Evolutionary conservation across 768 basidiomycete species (phyloP).

Genomic region (Fibroporia radiculosa): DNA sequence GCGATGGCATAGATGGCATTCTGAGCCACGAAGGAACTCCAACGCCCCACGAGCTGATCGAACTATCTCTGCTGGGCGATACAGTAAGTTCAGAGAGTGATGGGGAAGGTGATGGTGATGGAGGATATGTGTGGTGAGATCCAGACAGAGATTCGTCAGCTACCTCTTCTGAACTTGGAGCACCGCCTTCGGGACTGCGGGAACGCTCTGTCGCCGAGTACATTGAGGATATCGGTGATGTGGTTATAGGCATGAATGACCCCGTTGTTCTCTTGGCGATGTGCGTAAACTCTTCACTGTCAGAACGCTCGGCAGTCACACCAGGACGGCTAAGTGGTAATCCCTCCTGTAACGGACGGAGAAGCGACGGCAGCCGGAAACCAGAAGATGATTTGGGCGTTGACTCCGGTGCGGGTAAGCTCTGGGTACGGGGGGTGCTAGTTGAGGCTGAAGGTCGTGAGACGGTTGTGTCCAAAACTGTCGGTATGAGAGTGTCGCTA

Average conservation of each 20-base stretch:
- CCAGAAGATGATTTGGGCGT: constrained; percentile 26
- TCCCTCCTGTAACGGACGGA: constrained; percentile 62
- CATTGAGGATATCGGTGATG: constrained; percentile 25
- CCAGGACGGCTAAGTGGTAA: constrained; percentile 29
- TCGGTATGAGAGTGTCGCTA: constrained; percentile 8
- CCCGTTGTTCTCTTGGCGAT: constrained; percentile 48
- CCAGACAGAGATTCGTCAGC: neutral
- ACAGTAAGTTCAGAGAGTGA: constrained; percentile 33
- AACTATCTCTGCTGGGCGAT: constrained; percentile 40
- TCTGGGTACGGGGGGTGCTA: constrained; percentile 33
- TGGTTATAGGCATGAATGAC: constrained; percentile 54
- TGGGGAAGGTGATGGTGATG: constrained; percentile 47
- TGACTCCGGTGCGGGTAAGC: constrained; percentile 25
- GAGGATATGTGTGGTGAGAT: constrained; percentile 70
- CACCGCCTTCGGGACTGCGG: constrained; percentile 7
- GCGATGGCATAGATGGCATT: constrained; percentile 14
- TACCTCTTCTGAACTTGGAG: constrained; percentile 4
- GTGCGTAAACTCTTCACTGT: constrained; percentile 64
- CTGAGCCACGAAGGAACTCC: constrained; percentile 69
- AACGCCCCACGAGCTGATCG: constrained; percentile 43
- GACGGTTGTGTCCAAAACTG: constrained; percentile 21
- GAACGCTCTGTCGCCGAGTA: constrained; percentile 19
- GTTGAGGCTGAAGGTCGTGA: constrained; percentile 10
- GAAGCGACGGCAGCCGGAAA: constrained; percentile 58
- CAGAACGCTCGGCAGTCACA: constrained; percentile 25